Percentiles rank a stretch among this genome's conserved stretches.
Conservation (phyloP, 2,329 filamentous ascomycete genomes). For the Penicillium italicum region DNA sequence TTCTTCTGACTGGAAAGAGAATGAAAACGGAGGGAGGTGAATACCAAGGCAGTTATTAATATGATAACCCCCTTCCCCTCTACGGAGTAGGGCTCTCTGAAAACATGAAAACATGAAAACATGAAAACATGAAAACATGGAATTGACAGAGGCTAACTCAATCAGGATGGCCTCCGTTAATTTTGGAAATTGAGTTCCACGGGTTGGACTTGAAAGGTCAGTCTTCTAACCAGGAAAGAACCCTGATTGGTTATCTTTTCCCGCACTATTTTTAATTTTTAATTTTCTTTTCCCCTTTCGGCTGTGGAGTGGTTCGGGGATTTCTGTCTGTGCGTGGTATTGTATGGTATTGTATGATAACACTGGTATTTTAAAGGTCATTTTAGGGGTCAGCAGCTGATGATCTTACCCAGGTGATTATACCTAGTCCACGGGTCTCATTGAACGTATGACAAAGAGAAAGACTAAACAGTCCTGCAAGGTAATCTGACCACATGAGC, state of each 20-base stretch:
- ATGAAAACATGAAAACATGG: neutral
- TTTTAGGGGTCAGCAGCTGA: neutral
- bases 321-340: neutral
- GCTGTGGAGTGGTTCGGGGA: neutral
- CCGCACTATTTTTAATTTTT: neutral
- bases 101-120: neutral
- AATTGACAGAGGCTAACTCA: neutral
- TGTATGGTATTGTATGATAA: neutral
- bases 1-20: neutral
- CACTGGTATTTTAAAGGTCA: neutral
- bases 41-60: constrained; percentile 9
- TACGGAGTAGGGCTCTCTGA: neutral
- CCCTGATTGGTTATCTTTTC: neutral
- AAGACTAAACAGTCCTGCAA: neutral
- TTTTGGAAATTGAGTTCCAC: neutral
- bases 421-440: too few species aligned
- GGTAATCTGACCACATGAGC: neutral
- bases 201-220: neutral
- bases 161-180: neutral
- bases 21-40: constrained; percentile 6
- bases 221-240: neutral
- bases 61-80: neutral
- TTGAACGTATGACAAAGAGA: too few species aligned
- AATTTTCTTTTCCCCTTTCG: neutral
- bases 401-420: neutral